Percentiles rank a stretch among this genome's conserved stretches.
phyloP scores from a whole-genome alignment of 139 green algal genomes.

The Yamagishiella unicocca region DNA sequence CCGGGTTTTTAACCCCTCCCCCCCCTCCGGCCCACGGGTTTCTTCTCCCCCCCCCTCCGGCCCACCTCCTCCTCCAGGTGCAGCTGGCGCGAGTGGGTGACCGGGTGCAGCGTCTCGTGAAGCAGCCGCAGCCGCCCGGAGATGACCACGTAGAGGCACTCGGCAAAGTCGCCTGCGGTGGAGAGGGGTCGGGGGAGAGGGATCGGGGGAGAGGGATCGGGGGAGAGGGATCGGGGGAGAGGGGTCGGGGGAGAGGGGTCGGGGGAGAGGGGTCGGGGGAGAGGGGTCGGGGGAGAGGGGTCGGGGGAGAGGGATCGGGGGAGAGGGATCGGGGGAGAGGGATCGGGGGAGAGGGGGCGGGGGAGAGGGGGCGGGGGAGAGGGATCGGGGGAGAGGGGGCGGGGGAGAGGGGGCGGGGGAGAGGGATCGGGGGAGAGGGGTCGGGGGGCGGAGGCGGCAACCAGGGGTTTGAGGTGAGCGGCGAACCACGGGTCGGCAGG shows the following conservation, averaged over 20 bases:
- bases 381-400: no score
- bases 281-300: no score
- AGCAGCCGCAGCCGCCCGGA: constrained; percentile 74
- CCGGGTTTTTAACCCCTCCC: not conserved
- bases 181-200: not conserved
- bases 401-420: no score
- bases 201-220: not conserved
- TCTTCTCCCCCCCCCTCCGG: not conserved
- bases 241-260: not conserved
- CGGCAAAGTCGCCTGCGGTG: constrained; percentile 65
- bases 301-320: no score
- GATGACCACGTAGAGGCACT: constrained; percentile 86
- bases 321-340: no score
- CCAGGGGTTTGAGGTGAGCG: no score
- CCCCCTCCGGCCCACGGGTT: no score
- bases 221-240: not conserved
- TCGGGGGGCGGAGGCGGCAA: no score
- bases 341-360: no score
- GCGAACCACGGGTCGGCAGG: no score
- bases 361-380: no score
- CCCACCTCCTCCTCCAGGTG: constrained; percentile 55
- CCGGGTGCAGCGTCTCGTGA: constrained; percentile 58
- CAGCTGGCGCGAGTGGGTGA: constrained; percentile 51
- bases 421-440: no score
- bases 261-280: not conserved